Evolutionary conservation across 768 basidiomycete species (phyloP), one percentile per base, ranked within the genome.

Genomic region (Tulasnella calospora): DNA sequence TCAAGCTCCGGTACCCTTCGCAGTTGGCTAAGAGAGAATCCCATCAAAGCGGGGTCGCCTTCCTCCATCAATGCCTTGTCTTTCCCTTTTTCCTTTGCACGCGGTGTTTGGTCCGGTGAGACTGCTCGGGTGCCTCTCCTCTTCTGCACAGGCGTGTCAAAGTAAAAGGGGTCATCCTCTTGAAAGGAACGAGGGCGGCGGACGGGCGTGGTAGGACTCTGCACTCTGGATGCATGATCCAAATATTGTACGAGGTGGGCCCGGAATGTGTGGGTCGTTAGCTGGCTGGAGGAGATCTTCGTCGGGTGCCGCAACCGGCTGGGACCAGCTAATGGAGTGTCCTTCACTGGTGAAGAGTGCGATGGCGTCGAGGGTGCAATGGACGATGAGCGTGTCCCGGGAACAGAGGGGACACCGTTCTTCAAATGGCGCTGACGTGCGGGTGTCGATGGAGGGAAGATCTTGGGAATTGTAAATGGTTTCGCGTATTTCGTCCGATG

Each of bases 161-260:
- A 47, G 86, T 84, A 0, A 86, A 87, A 81, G 90, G 86, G 81
- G 51, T 75, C 74, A 35, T 57, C 12, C 12, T 75, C 46, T 21
- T 55, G 27, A 75, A n/a, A 47, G 12, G 36, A 17, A 19, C 21
- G 13, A 55, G 44, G 30, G 4, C 10, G 30, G 6, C 47, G 76
- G 27, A 30, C 36, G 13, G 61, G 61, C 15, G 61, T 67, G 27
- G 61, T 5, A 38, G 76, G 57, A 40, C 35, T 21, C 35, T 61
- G 72, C 27, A 46, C 19, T 41, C 40, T 38, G 15, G 72, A 74
- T 47, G 73, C 51, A n/a, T 47, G 55, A 36, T 92, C 89, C 91
- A 94, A 92, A 83, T 90, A 94, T 80, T 94, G 91, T 80, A 92
- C 93, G 79, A 94, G 80, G 81, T 94, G 93, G 51, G 92, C 88